Conservation (phyloP, 23 red algal species). For the Gracilariopsis chorda region DNA sequence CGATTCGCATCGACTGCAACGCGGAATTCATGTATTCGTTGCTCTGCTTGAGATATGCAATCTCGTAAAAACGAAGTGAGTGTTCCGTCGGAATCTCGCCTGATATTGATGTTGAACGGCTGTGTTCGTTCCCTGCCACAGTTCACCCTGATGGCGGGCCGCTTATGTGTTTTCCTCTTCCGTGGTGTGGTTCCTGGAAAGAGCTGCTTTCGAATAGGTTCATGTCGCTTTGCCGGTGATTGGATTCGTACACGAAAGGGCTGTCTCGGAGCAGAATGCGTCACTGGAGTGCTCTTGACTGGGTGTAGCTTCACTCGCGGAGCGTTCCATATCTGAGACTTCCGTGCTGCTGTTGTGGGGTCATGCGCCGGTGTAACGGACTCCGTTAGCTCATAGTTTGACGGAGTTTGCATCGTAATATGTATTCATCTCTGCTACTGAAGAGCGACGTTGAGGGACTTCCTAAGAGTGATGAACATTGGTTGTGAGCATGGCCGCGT, state of each 20-base stretch:
- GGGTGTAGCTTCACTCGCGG: constrained; percentile 14
- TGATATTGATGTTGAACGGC: neutral
- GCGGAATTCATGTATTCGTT: neutral
- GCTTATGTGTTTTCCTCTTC: neutral
- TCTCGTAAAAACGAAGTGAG: constrained; percentile 1
- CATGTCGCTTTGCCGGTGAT: neutral
- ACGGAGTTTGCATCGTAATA: neutral
- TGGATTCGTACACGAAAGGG: constrained; percentile 7
- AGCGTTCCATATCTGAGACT: neutral
- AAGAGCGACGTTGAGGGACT: too few relatives aligned
- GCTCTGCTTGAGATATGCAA: neutral
- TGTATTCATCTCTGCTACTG: too few relatives aligned
- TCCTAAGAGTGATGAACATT: too few relatives aligned
- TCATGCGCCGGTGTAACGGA: neutral
- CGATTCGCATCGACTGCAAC: neutral
- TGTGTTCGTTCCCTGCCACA: constrained; percentile 25
- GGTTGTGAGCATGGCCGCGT: too few relatives aligned
- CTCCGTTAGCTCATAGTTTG: neutral
- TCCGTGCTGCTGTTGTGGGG: neutral
- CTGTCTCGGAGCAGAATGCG: neutral
- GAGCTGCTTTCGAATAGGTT: neutral
- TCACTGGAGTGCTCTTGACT: neutral
- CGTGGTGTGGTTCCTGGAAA: neutral
- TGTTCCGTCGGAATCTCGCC: neutral
- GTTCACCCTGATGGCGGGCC: neutral